Base-by-base conservation (phyloP, 1,139 yeast genomes). In the Debaryomyces fabryi region DNA sequence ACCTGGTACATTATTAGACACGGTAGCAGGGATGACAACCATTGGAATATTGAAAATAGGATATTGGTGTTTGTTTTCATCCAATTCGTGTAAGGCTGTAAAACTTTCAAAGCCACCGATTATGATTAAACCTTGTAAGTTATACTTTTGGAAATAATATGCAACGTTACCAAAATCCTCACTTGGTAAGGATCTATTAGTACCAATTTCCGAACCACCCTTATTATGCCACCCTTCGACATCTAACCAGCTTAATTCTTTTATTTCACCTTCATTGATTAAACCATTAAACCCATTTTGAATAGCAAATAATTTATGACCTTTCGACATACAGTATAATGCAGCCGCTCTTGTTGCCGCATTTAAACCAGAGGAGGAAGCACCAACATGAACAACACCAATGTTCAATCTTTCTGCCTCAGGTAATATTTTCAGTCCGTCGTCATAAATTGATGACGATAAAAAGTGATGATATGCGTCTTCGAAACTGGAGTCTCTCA, bases 1-100 rank as follows among this genome's bases (percentile, higher is more conserved):
- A 51, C 98, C 99, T 12, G 99, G 99, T 45, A 93, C 98, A 61
- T 93, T 93, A 69, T 93, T 93, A n/a, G 97, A 89, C 55, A 93
- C 88, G 6, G 98, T 93, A 15, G 98, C 96, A 15, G 99, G 98
- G 50, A 93, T 78, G 54, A 91, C 86, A 44, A 88, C 88, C 87
- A 91, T 86, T 53, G 99, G 99, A 57, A 93, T 90, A 64, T 92
- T 83, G 76, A 93, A 89, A 16, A 95, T 86, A 21, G 98, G 96
- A 68, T 89, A 93, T 51, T 82, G 77, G 36, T 66, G 64, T 64
- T 95, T 81, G 27, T 93, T 88, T 56, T 74, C 72, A 58, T 88
- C 85, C 57, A 93, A 79, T 70, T 90, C 91, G 58, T 89, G 82
- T 57, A 93, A 79, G 4, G 97, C 85, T 18, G 83, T 78, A 71